Evolutionary conservation across 106 monocot genomes (phyloP).

Genomic region (Allium fistulosum): DNA sequence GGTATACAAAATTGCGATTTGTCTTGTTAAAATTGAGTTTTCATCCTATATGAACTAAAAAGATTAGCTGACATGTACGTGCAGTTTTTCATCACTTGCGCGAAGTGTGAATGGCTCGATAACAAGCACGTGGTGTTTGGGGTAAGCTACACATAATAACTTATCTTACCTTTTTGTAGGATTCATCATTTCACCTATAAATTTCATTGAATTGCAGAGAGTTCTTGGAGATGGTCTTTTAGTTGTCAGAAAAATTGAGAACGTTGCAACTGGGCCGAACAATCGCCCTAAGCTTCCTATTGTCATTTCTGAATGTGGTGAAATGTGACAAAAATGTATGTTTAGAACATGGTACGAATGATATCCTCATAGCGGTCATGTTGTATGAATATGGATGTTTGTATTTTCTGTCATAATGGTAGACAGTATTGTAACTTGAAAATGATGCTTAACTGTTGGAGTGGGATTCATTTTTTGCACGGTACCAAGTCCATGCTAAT

Average conservation of each 20-base stretch:
- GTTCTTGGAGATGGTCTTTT: conserved; percentile 86
- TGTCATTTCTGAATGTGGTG: conserved; percentile 79
- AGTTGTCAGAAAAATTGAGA: conserved; percentile 87
- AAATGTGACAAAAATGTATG: conserved; percentile 43
- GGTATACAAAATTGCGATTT: conserved; percentile 21
- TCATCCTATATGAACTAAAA: not conserved
- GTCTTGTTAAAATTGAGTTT: not conserved
- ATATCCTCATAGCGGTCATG: no score
- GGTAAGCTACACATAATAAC: conserved; percentile 38
- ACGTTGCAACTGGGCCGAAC: conserved; percentile 94
- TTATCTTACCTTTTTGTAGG: no score
- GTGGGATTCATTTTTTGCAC: no score
- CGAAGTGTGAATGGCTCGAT: conserved; percentile 97
- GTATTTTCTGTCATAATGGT: no score
- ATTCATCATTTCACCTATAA: not conserved
- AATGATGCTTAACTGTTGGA: no score
- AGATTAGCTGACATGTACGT: conserved; percentile 9
- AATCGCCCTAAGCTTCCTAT: conserved; percentile 85
- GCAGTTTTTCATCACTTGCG: conserved; percentile 96
- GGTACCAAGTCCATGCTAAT: no score
- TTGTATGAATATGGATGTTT: no score
- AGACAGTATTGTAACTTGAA: no score
- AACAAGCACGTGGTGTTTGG: conserved; percentile 99
- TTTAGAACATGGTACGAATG: no score
- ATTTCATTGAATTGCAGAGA: conserved; percentile 38